These are phyloP conservation scores for Gymnopilus dilepis DNA, from an alignment of 768 basidiomycete genomes.

Conservation along the genomic window DNA sequence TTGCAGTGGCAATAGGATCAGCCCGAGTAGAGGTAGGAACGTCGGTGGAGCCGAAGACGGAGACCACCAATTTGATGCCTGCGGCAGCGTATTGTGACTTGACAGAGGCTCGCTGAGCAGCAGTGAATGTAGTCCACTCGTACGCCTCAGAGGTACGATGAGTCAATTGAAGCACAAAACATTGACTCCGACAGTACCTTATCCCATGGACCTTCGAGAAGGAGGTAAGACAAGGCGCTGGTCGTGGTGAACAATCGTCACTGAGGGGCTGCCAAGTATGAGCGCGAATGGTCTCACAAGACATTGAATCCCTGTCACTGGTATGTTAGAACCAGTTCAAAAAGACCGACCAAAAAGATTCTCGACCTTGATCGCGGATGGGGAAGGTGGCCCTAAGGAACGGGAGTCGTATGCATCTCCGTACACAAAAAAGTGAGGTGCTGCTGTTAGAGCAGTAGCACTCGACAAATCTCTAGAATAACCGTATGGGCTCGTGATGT, in stretches of 20 bases:
- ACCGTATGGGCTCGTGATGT: slow-evolving; percentile 27
- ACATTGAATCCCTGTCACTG: slow-evolving; percentile 58
- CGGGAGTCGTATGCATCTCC: slow-evolving; percentile 46
- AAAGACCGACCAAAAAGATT: background rate
- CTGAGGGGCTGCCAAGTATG: background rate
- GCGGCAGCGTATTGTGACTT: slow-evolving; percentile 61
- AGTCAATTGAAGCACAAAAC: background rate
- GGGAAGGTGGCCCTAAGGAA: slow-evolving; percentile 51
- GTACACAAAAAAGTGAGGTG: slow-evolving; percentile 58
- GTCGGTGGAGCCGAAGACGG: slow-evolving; percentile 64
- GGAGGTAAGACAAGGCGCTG: slow-evolving; percentile 55
- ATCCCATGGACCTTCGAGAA: slow-evolving; percentile 60
- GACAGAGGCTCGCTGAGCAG: slow-evolving; percentile 49
- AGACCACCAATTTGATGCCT: slow-evolving; percentile 64
- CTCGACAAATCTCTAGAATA: slow-evolving; percentile 40
- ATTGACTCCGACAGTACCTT: slow-evolving; percentile 39
- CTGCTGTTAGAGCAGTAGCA: slow-evolving; percentile 45
- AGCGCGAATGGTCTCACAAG: slow-evolving; percentile 43
- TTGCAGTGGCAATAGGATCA: slow-evolving; percentile 67
- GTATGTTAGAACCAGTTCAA: background rate
- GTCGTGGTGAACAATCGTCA: background rate
- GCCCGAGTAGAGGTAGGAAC: slow-evolving; percentile 60
- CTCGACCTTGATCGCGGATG: slow-evolving; percentile 47
- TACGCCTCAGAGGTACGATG: slow-evolving; percentile 39
- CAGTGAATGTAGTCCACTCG: slow-evolving; percentile 56